These are phyloP conservation scores for Ceratobasidium sp. DNA, from an alignment of 1,284 basidiomycete genomes.

Conservation along the genomic window DNA sequence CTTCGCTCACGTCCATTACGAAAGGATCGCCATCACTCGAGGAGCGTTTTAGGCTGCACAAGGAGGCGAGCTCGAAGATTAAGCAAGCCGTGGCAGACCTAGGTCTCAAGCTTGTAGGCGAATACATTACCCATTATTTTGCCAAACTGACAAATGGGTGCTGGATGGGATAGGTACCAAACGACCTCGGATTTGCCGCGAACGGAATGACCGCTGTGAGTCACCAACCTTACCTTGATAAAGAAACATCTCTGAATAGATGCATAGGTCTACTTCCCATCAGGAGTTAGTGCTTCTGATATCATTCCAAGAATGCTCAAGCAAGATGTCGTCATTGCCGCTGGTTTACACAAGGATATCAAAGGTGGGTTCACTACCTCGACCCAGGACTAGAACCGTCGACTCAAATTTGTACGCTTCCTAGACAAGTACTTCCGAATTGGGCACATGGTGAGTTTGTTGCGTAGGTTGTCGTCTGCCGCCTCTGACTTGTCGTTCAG, in stretches of 20 bases:
- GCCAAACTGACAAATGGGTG: not conserved
- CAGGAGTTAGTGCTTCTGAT: slow-evolving; percentile 76
- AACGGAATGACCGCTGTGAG: slow-evolving; percentile 92
- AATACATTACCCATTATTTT: not conserved
- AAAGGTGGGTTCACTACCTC: slow-evolving; percentile 70
- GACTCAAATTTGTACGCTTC: slow-evolving; percentile 40
- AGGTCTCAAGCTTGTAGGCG: slow-evolving; percentile 69
- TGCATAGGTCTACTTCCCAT: slow-evolving; percentile 76
- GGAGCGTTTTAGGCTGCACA: slow-evolving; percentile 84
- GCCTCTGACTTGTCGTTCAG: slow-evolving; percentile 54
- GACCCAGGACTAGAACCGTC: slow-evolving; percentile 1
- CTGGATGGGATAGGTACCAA: slow-evolving; percentile 62
- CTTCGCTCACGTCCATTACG: slow-evolving; percentile 80
- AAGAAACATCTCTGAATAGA: not conserved
- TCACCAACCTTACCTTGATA: slow-evolving; percentile 42
- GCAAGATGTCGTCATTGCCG: slow-evolving; percentile 85
- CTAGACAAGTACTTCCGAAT: slow-evolving; percentile 84
- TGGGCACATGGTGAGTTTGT: slow-evolving; percentile 60
- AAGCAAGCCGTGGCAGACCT: slow-evolving; percentile 76
- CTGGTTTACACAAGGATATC: slow-evolving; percentile 86
- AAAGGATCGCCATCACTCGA: slow-evolving; percentile 70
- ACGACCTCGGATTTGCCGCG: slow-evolving; percentile 72
- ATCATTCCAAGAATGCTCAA: slow-evolving; percentile 75
- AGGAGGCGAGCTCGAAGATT: slow-evolving; percentile 75
- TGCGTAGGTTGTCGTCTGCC: not conserved